Conservation (phyloP, 306 rosid species). For the Psophocarpus tetragonolobus region DNA sequence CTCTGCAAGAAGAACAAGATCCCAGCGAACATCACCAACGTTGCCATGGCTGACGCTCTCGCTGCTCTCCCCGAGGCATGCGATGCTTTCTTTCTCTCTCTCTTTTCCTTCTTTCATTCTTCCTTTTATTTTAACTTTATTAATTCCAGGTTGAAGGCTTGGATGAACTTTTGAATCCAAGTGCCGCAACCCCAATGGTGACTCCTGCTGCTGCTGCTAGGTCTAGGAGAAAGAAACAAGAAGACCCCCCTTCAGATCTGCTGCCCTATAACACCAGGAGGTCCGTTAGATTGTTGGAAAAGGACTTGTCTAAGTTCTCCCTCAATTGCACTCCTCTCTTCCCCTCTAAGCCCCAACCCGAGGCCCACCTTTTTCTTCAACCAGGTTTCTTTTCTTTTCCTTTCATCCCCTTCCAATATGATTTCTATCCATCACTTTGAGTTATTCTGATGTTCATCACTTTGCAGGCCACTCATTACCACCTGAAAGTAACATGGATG, state of each 20-base stretch:
- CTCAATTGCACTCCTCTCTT: too few relatives aligned
- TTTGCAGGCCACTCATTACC: too few relatives aligned
- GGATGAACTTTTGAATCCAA: constrained; percentile 54
- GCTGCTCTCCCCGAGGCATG: constrained; percentile 57
- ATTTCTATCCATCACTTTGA: too few relatives aligned
- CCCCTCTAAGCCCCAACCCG: too few relatives aligned
- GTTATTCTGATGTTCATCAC: neutral
- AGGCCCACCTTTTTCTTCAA: too few relatives aligned
- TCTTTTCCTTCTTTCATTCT: neutral
- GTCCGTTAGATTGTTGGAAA: constrained; percentile 66
- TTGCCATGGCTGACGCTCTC: constrained; percentile 89
- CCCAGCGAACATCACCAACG: constrained; percentile 80
- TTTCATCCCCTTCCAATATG: too few relatives aligned
- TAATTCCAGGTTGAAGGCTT: constrained; percentile 83
- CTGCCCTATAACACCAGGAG: constrained; percentile 60
- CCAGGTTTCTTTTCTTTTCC: too few relatives aligned
- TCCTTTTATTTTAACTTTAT: neutral
- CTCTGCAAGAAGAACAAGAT: constrained; percentile 93
- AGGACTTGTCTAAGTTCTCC: constrained; percentile 55
- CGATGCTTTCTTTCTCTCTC: too few relatives aligned
- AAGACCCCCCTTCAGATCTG: constrained; percentile 40
- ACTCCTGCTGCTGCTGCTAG: constrained; percentile 59
- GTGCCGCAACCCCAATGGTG: constrained; percentile 39
- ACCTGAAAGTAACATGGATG: too few relatives aligned
- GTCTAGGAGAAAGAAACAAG: constrained; percentile 36